Base-by-base conservation (phyloP, 148 eudicot genomes). In the Rhododendron simsii region DNA sequence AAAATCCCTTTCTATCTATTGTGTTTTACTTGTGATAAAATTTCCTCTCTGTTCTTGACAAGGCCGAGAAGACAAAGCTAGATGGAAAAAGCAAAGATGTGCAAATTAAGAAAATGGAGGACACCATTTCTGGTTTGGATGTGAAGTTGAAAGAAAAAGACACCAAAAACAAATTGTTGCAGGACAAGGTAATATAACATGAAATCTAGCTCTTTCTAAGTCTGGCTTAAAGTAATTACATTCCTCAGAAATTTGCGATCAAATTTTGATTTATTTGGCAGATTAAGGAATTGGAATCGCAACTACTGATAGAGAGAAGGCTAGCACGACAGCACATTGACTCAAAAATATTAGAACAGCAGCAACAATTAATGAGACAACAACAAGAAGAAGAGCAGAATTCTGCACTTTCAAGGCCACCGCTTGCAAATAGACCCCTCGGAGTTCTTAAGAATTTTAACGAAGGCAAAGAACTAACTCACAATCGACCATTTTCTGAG, bases 251-350 rank as follows among this genome's bases (percentile, higher is more conserved):
- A 57, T 55, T 81, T 81, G 16, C 8, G 12, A 28, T 10, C 2
- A 44, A 28, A 61, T 41, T 67, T 0, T 23, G 8, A 18, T 86
- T 71, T 63, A 33, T 87, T 74, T 85, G 88, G 83, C 93, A 96
- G 99, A 87, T 96, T 80, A 96, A 96, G 89, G 99, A 96, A 90
- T 81, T 96, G 81, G 99, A 96, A 89, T 89, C 98, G 12, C 98
- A 96, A 75, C 96, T 96, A 55, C 81, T 95, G 88, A 90, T 95
- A 35, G 99, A 96, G 91, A 88, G 99, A 85, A 96, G 91, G 92
- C 89, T 96, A 78, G 99, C 99, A 84, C 86, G 98, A 47, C 99
- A 95, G 85, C 98, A 96, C 65, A 94, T 96, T 26, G 98, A 94
- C 89, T 89, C 93, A 7, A 95, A 92, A 87, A 89, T 96, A 59